Percentiles rank a stretch among this genome's conserved stretches.
These are phyloP conservation scores for Calvatia gigantea DNA, from an alignment of 768 basidiomycete species.

Conservation along the genomic window DNA sequence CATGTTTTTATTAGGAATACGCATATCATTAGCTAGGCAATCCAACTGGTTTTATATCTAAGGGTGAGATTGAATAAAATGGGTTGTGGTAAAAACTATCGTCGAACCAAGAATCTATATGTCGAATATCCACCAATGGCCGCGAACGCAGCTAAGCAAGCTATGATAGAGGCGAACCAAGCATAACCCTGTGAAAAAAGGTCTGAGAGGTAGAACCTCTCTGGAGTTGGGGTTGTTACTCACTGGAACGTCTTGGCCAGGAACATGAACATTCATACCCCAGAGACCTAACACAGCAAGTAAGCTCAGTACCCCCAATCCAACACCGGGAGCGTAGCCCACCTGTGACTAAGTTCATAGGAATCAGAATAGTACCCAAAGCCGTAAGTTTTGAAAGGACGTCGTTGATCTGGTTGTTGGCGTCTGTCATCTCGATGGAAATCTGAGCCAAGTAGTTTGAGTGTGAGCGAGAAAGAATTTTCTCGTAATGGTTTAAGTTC, in stretches of 20 bases:
- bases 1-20: constrained; percentile 9
- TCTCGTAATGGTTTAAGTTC: constrained; percentile 99
- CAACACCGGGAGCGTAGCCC: constrained; percentile 15
- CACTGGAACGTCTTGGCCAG: constrained; percentile 66
- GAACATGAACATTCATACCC: constrained; percentile 99
- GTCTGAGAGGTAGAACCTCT: not conserved
- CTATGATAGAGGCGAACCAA: constrained; percentile 92
- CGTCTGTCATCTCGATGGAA: constrained; percentile 99
- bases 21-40: constrained; percentile 1
- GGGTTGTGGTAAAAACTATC: constrained; percentile 15
- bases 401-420: constrained; percentile 99
- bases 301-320: not conserved
- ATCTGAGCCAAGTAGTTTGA: constrained; percentile 99
- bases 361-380: constrained; percentile 94
- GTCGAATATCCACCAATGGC: constrained; percentile 76
- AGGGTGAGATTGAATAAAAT: not conserved
- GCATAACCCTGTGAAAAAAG: constrained; percentile 41
- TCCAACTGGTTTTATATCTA: not conserved
- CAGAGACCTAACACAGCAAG: constrained; percentile 58
- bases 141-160: constrained; percentile 75
- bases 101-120: constrained; percentile 68
- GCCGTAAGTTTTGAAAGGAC: constrained; percentile 96
- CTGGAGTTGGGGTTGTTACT: constrained; percentile 13
- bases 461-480: constrained; percentile 97
- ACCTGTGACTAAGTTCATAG: constrained; percentile 96